Conservation (phyloP, 2,329 filamentous ascomycete species). For the Phyllachora maydis region DNA sequence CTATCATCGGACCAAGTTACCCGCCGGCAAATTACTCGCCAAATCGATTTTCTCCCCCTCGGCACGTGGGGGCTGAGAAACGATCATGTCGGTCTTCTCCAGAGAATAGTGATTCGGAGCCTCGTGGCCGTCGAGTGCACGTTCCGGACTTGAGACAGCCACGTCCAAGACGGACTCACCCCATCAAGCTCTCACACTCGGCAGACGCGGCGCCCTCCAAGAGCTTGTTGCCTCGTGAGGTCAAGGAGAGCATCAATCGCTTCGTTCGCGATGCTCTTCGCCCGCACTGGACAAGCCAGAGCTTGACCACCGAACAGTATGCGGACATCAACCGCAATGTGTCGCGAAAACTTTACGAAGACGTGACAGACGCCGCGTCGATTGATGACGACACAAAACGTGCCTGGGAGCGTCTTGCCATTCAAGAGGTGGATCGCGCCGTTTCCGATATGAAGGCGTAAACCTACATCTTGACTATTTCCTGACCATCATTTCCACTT, state of each 20-base stretch:
- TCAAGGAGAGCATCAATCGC: constrained; percentile 73
- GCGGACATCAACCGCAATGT: constrained; percentile 80
- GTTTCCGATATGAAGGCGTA: constrained; percentile 34
- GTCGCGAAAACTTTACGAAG: constrained; percentile 71
- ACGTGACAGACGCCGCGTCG: constrained; percentile 28
- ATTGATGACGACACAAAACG: constrained; percentile 46
- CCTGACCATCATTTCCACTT: neutral
- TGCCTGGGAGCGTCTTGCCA: constrained; percentile 57
- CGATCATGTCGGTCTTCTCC: constrained; percentile 4
- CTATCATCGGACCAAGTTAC: constrained; percentile 52
- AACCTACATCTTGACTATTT: constrained; percentile 7
- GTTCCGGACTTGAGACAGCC: constrained; percentile 29
- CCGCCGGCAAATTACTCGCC: constrained; percentile 59
- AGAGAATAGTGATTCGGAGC: constrained; percentile 8
- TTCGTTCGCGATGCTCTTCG: constrained; percentile 72
- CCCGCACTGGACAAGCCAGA: constrained; percentile 61
- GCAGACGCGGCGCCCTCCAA: constrained; percentile 50
- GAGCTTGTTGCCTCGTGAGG: constrained; percentile 47
- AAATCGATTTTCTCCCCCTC: constrained; percentile 12
- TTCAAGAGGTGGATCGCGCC: constrained; percentile 58
- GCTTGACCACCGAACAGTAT: constrained; percentile 75
- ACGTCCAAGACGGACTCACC: constrained; percentile 24
- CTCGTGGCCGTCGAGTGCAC: constrained; percentile 6
- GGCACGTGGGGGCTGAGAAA: constrained; percentile 9
- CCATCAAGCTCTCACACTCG: constrained; percentile 22